phyloP scores from a whole-genome alignment of 805 yeast genomes.

The Lachancea fermentati region DNA sequence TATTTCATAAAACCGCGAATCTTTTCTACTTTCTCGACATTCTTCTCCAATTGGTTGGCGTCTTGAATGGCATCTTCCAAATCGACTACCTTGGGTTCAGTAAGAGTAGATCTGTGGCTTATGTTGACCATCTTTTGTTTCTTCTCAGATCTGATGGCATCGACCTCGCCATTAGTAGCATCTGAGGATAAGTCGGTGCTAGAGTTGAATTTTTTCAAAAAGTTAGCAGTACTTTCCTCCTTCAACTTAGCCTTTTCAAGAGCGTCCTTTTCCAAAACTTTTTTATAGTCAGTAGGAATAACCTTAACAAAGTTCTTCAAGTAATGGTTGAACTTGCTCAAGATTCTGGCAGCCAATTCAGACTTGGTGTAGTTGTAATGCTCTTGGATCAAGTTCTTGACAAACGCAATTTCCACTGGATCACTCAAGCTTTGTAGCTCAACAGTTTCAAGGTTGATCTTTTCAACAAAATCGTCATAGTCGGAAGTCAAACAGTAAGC shows the following conservation, averaged over 20 bases:
- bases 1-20: conserved; percentile 91
- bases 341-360: conserved; percentile 76
- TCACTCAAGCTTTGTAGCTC: conserved; percentile 73
- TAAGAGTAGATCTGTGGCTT: conserved; percentile 31
- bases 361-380: conserved; percentile 94
- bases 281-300: conserved; percentile 86
- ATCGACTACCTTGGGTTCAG: conserved; percentile 84
- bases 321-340: conserved; percentile 82
- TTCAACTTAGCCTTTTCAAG: conserved; percentile 60
- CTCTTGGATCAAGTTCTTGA: conserved; percentile 89
- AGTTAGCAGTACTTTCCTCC: conserved; percentile 50
- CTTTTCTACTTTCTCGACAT: conserved; percentile 54
- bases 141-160: conserved; percentile 43
- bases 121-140: conserved; percentile 17
- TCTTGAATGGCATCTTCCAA: conserved; percentile 84
- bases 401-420: conserved; percentile 88
- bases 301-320: conserved; percentile 89
- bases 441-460: conserved; percentile 76
- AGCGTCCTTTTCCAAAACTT: conserved; percentile 76
- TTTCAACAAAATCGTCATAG: conserved; percentile 71
- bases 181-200: conserved; percentile 69
- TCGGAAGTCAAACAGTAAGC: conserved; percentile 95
- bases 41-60: conserved; percentile 56
- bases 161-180: conserved; percentile 83
- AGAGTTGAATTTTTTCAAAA: conserved; percentile 66